Evolutionary conservation across 257 asterid species (phyloP).

Genomic region (Vinca minor): DNA sequence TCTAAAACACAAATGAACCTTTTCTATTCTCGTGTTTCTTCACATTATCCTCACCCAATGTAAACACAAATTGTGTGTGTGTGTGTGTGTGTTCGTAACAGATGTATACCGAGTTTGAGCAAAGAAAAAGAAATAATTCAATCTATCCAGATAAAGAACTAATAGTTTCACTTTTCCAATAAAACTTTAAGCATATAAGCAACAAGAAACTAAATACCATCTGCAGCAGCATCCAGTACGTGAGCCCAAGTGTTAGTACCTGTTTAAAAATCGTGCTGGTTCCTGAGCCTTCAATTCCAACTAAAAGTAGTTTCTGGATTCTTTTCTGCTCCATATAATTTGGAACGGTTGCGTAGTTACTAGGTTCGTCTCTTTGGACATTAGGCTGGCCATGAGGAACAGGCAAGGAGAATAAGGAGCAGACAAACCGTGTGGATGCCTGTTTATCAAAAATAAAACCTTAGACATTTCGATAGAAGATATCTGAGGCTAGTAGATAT

Average conservation of each 20-base stretch:
- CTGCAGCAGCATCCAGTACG: not conserved
- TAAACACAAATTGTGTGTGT: too few species aligned
- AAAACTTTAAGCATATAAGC: not conserved
- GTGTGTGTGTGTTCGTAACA: too few species aligned
- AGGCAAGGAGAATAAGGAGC: slow-evolving; percentile 85
- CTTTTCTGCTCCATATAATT: slow-evolving; percentile 72
- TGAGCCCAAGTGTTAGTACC: slow-evolving; percentile 28
- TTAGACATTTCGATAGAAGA: slow-evolving; percentile 11
- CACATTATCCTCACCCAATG: too few species aligned
- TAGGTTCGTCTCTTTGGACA: slow-evolving; percentile 63
- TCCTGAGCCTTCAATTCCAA: slow-evolving; percentile 86
- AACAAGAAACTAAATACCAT: not conserved
- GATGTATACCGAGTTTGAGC: too few species aligned
- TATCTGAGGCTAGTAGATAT: slow-evolving; percentile 6
- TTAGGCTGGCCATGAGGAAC: slow-evolving; percentile 82
- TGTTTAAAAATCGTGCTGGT: slow-evolving; percentile 95
- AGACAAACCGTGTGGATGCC: slow-evolving; percentile 84
- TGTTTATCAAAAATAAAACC: slow-evolving; percentile 19
- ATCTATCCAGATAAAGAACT: not conserved
- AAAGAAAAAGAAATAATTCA: not conserved
- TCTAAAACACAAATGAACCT: not conserved
- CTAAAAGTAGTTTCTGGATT: slow-evolving; percentile 70
- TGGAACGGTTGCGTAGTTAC: slow-evolving; percentile 60
- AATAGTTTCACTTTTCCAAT: not conserved
- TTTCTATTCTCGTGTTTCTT: too few species aligned